phyloP scores from a whole-genome alignment of 1,284 basidiomycete genomes.

The Anthracocystis walkeri region DNA sequence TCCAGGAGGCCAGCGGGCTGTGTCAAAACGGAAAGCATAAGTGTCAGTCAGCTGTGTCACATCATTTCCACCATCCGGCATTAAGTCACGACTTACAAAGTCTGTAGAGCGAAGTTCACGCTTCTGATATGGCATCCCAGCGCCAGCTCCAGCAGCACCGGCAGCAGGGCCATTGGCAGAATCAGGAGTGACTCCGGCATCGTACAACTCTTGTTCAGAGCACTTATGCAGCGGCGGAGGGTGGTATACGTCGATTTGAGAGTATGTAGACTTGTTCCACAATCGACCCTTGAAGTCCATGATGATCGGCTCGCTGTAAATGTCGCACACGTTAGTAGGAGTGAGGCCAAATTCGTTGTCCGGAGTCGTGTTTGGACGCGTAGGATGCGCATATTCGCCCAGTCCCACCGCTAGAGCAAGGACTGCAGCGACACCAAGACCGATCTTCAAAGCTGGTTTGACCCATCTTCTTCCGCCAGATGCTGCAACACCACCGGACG shows the following conservation, averaged over 20 bases:
- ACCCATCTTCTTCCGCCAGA: background rate
- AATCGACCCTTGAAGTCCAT: constrained; percentile 25
- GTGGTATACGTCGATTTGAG: constrained; percentile 19
- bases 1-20: background rate
- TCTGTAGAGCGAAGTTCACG: background rate
- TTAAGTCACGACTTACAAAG: background rate
- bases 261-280: constrained; percentile 41
- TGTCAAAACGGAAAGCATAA: background rate
- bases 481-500: background rate
- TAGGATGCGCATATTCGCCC: constrained; percentile 25
- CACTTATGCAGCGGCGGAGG: constrained; percentile 18
- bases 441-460: constrained; percentile 7
- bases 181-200: background rate
- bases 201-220: constrained; percentile 5
- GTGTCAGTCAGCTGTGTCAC: background rate
- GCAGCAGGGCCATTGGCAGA: background rate
- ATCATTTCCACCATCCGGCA: background rate
- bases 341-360: constrained; percentile 31
- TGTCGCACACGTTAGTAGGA: constrained; percentile 19
- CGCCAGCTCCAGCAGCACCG: background rate
- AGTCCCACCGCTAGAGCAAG: constrained; percentile 13
- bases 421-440: constrained; percentile 9
- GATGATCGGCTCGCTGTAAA: constrained; percentile 20
- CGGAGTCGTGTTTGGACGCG: constrained; percentile 16
- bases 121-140: constrained; percentile 13